Conservation (phyloP, 225 moss, liverwort and hornwort species). For the Asterella californica region DNA sequence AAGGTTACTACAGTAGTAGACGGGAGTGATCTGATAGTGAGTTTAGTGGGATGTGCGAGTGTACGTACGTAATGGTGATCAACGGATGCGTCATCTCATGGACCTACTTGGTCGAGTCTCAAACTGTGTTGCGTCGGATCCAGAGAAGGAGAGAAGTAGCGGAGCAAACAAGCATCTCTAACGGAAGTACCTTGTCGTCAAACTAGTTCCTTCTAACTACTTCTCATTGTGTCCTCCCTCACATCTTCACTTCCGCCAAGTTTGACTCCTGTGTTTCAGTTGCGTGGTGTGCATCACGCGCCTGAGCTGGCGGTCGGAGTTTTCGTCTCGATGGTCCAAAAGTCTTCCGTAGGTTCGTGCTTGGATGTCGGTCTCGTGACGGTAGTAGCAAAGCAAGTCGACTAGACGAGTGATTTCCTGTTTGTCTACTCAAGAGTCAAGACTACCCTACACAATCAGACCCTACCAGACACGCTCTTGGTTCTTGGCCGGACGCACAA, state of each 20-base stretch:
- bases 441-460: neutral
- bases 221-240: neutral
- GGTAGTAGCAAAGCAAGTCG: constrained; percentile 8
- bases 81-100: neutral
- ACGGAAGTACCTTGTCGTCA: neutral
- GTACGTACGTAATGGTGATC: neutral
- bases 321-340: neutral
- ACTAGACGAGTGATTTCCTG: neutral
- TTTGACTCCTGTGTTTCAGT: constrained; percentile 5
- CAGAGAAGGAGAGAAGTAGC: neutral
- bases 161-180: neutral
- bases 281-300: constrained; percentile 4
- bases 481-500: neutral
- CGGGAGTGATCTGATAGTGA: neutral
- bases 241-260: neutral
- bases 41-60: neutral
- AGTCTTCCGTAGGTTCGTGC: constrained; percentile 11
- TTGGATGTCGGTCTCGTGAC: constrained; percentile 9
- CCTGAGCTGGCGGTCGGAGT: neutral
- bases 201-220: neutral
- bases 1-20: neutral
- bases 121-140: neutral
- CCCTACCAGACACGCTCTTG: neutral
- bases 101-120: neutral
- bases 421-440: neutral